These are phyloP conservation scores for Xylaria palmicola DNA, from an alignment of 495 filamentous ascomycete species.

Conservation along the genomic window DNA sequence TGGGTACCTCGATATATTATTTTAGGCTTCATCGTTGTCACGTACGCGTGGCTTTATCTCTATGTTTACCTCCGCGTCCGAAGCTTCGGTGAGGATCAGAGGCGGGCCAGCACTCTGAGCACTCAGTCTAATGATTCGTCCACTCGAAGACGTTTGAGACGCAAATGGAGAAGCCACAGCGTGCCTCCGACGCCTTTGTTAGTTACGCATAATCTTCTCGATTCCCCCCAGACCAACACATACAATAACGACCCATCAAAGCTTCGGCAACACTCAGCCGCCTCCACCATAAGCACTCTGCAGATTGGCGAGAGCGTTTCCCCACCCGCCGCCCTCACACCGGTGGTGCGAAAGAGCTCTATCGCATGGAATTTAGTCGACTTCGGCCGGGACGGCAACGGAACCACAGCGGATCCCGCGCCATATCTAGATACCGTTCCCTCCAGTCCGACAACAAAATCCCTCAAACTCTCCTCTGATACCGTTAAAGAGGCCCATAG, in stretches of 20 bases:
- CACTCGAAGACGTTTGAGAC: constrained; percentile 15
- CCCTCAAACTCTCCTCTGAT: not conserved
- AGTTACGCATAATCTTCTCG: constrained; percentile 40
- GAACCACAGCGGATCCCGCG: not conserved
- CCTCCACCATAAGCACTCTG: constrained; percentile 32
- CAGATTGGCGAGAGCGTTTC: constrained; percentile 10
- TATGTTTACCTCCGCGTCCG: constrained; percentile 49
- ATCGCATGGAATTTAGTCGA: constrained; percentile 40
- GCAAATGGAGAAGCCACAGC: constrained; percentile 15
- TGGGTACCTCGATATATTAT: constrained; percentile 76
- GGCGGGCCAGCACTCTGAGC: constrained; percentile 25
- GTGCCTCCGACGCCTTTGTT: constrained; percentile 40
- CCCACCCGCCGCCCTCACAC: not conserved
- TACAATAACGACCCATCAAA: constrained; percentile 20
- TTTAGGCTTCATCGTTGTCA: constrained; percentile 55
- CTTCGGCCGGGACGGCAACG: constrained; percentile 23
- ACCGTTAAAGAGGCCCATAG: not conserved
- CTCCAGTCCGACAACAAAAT: constrained; percentile 8
- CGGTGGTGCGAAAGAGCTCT: constrained; percentile 17
- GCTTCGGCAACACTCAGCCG: constrained; percentile 25
- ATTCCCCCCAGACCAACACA: constrained; percentile 31
- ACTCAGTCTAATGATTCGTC: constrained; percentile 1
- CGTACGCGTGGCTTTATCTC: constrained; percentile 67
- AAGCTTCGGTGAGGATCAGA: constrained; percentile 27
- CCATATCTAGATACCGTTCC: not conserved